Evolutionary conservation across 2,329 filamentous ascomycete species (phyloP), one percentile per base, ranked within the genome.

Genomic region (Thyridium curvatum): DNA sequence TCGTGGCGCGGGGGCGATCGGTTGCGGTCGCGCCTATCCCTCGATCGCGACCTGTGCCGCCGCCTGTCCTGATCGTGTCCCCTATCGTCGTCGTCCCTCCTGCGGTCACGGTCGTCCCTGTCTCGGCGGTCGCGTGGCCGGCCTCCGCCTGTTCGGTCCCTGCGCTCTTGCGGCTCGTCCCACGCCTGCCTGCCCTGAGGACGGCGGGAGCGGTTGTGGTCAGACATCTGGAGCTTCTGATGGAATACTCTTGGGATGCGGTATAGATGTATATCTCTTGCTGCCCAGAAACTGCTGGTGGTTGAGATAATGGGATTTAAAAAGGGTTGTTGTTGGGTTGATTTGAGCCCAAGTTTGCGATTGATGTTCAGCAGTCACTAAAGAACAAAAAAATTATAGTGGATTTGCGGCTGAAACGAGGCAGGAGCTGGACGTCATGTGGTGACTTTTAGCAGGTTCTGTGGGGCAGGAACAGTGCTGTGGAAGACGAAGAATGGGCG

Each of bases 121-220:
- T 33, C 36, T n/a, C 41, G 17, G 14, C 30, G 15, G n/a, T 35
- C 35, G 29, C 39, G 34, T 16, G 13, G 18, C 21, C 35, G 12
- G 28, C 32, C 30, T 26, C 36, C 28, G 15, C 18, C 39, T 16
- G 4, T 34, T 14, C 8, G 35, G n/a, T 40, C 14, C 31, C 21
- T 26, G 21, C 21, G 21, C 21, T 26, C 21, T 26, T 26, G 21
- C 21, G 35, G 14, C 26, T 36, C 28, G 36, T 32, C 28, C 8
- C 34, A 26, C 12, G 30, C 26, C 18, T 39, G 35, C 5, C 43
- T 35, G 30, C 42, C 43, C 32, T 48, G 44, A n/a, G 37, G 40
- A 4, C 43, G 45, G 15, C 39, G 44, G 13, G 39, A 35, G n/a
- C 44, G 41, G 14, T 41, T 44, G 35, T 44, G 18, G 14, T 34